These are phyloP conservation scores for Austropuccinia psidii DNA, from an alignment of 1,284 basidiomycete species.

Conservation along the genomic window DNA sequence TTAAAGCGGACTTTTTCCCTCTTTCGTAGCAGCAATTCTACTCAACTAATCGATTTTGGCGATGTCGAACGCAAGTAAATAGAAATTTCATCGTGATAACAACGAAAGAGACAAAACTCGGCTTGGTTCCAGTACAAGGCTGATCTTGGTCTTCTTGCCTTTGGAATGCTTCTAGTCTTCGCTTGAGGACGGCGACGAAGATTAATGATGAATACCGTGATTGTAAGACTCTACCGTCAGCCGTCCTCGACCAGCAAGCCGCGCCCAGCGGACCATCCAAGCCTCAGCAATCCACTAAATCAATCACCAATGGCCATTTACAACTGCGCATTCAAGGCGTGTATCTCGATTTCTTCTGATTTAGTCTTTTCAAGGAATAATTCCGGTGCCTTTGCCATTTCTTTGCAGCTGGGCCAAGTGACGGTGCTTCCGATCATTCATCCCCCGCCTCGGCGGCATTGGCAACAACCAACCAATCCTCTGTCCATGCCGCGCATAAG, in stretches of 20 bases:
- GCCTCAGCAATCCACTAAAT: conserved; percentile 54
- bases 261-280: conserved; percentile 67
- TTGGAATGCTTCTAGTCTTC: conserved; percentile 45
- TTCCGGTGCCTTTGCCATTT: conserved; percentile 58
- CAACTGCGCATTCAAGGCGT: conserved; percentile 52
- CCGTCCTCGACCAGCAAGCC: conserved; percentile 67
- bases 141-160: not conserved
- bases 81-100: not conserved
- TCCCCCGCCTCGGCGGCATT: conserved; percentile 9
- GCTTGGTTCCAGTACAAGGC: no score
- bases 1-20: conserved; percentile 50
- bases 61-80: conserved; percentile 48
- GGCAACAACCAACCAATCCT: conserved; percentile 39
- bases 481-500: conserved; percentile 45
- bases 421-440: not conserved
- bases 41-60: conserved; percentile 43
- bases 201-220: conserved; percentile 75
- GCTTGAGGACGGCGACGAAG: conserved; percentile 57
- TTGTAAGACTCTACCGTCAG: conserved; percentile 72
- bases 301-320: conserved; percentile 61
- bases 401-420: conserved; percentile 14
- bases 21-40: conserved; percentile 48
- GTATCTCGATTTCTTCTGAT: conserved; percentile 32
- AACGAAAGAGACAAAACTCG: not conserved
- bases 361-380: conserved; percentile 57